Evolutionary conservation across 352 stramenopile genomes (phyloP), one percentile per base, ranked within the genome.

Genomic region (Phytopythium cucurbitacearum): DNA sequence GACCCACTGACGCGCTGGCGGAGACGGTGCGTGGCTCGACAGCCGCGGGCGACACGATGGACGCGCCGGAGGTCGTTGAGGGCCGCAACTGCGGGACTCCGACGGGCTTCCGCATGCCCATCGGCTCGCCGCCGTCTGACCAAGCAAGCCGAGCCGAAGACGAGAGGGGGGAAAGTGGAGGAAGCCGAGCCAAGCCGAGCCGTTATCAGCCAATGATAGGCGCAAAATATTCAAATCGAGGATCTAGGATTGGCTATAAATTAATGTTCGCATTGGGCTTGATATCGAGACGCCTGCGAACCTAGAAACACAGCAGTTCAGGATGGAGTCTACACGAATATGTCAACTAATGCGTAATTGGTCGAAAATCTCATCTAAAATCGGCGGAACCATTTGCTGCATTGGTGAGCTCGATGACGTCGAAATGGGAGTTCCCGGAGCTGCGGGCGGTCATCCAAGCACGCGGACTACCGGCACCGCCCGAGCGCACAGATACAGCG

Each of bases 371-470:
- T 28, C 21, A 28, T 28, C 21, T 28, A 28, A 28, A 28, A n/a
- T n/a, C n/a, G n/a, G n/a, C n/a, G n/a, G n/a, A 35, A 40, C 4
- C 36, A 36, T 4, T 3, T 28, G 40, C 41, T 5, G 5, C n/a
- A 12, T 73, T 76, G 64, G 55, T 57, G 33, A 54, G 53, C 1
- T 56, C 65, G 51, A 53, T 56, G 32, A 45, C 21, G 4, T 48
- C 16, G 32, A 72, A 78, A 56, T 83, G 73, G 73, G 55, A 80
- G 54, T 83, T 83, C 56, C 41, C 52, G 32, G 65, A 73, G 65
- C 60, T 83, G n/a, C 73, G 73, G 38, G 55, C 55, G 15, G 50
- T 74, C 59, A 68, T 77, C 48, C 56, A 71, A 39, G 49, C 51
- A 36, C 33, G 3, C 5, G 39, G 15, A 43, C 35, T 28, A 16